Evolutionary conservation across 768 basidiomycete genomes (phyloP).

Genomic region (Lentinula aciculospora): DNA sequence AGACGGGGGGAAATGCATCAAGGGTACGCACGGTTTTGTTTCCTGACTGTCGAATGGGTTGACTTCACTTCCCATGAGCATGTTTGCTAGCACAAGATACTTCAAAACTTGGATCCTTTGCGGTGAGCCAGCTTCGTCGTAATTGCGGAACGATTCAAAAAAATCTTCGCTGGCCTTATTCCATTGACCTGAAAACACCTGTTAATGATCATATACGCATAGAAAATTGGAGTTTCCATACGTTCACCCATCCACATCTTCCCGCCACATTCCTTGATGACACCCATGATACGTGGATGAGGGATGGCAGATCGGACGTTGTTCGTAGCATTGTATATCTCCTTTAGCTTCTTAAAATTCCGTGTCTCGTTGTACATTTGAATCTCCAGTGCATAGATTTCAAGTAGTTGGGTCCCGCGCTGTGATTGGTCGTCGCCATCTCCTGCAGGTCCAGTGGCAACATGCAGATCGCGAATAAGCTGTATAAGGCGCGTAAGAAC

Average conservation of each 20-base stretch:
- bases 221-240: constrained; percentile 25
- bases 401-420: constrained; percentile 88
- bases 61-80: constrained; percentile 97
- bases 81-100: constrained; percentile 95
- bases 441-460: constrained; percentile 50
- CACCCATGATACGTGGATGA: constrained; percentile 97
- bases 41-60: constrained; percentile 99
- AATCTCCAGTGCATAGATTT: constrained; percentile 97
- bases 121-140: constrained; percentile 95
- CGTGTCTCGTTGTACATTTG: constrained; percentile 98
- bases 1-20: not conserved
- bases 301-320: constrained; percentile 94
- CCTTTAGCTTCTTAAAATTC: constrained; percentile 96
- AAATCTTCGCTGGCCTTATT: constrained; percentile 95
- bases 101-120: constrained; percentile 98
- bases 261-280: constrained; percentile 98
- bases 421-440: constrained; percentile 80
- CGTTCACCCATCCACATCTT: constrained; percentile 99
- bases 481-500: constrained; percentile 20
- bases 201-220: not conserved
- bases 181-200: constrained; percentile 74
- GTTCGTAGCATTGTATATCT: constrained; percentile 95
- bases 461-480: constrained; percentile 76
- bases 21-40: constrained; percentile 78
- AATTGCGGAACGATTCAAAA: constrained; percentile 98